Percentiles rank a stretch among this genome's conserved stretches.
These are phyloP conservation scores for Pseudopyricularia javanii DNA, from an alignment of 2,329 filamentous ascomycete genomes.

Conservation along the genomic window DNA sequence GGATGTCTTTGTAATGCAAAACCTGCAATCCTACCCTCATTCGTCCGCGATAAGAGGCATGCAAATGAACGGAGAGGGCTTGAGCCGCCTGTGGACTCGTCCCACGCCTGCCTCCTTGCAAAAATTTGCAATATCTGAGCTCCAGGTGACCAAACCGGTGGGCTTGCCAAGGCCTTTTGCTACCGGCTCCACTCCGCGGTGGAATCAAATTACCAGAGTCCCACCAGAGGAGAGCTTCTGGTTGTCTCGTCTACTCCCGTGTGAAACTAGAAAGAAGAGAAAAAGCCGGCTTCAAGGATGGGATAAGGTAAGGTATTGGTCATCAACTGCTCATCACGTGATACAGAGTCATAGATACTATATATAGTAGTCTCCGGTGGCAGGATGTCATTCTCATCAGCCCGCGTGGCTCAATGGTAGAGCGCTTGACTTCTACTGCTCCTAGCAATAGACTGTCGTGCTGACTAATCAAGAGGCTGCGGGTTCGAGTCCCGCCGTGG, in stretches of 20 bases:
- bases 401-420: constrained; percentile 3
- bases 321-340: too few relatives aligned
- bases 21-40: neutral
- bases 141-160: neutral
- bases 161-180: neutral
- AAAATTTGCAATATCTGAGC: neutral
- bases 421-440: constrained; percentile 3
- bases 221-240: neutral
- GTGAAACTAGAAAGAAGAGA: too few relatives aligned
- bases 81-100: neutral
- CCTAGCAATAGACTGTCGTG: neutral
- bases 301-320: neutral
- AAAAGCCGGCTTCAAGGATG: too few relatives aligned
- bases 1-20: neutral
- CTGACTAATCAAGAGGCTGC: constrained; percentile 1
- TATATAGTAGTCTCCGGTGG: too few relatives aligned
- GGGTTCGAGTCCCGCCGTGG: constrained; percentile 3
- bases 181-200: neutral
- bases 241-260: too few relatives aligned
- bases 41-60: neutral
- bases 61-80: too few relatives aligned
- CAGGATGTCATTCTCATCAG: too few relatives aligned
- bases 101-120: neutral
- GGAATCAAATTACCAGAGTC: too few relatives aligned
- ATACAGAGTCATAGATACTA: too few relatives aligned